Evolutionary conservation across 2,329 filamentous ascomycete genomes (phyloP), one percentile per base, ranked within the genome.

Genomic region (Chaetomiaceae sp.): DNA sequence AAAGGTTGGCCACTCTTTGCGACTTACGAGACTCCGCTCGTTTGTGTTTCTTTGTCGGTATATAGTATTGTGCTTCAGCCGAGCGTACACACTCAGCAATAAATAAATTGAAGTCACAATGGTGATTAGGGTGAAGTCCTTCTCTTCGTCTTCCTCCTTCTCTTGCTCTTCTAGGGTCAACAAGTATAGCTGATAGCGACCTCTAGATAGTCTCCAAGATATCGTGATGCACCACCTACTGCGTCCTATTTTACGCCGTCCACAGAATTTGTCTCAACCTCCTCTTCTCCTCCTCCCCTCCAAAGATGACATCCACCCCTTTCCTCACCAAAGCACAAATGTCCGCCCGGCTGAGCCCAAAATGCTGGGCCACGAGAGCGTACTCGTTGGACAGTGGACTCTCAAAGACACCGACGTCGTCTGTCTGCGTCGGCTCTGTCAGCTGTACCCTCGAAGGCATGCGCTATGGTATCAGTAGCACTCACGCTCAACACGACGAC

Each of bases 361-460:
- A 94, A 65, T 91, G 83, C 59, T 84, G 69, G 1, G 86, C 83
- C 3, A 87, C 86, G 2, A 94, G 78, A 7, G 76, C 72, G 68
- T 91, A 92, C 67, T 95, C 89, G 60, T 90, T 84, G 0, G 87
- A 91, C 4, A 91, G 69, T 0, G 81, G 76, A 64, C 87, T 91
- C 46, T 84, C 85, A 63, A 94, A 94, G 20, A 94, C 82, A 2
- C 88, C 89, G 9, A 92, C 85, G 63, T 94, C 88, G 65, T 94
- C 89, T 1, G 89, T 94, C 87, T 91, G 12, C 22, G 29, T 56
- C 20, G 4, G 7, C 17, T 33, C 15, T 27, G 29, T 43, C 37
- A 43, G 43, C 15, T 29, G 15, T 34, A 14, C 23, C 17, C 29
- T 11, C 5, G 36, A 15, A 19, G 9, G 37, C 4, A 37, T 25